Evolutionary conservation across 257 asterid species (phyloP).

Genomic region (Dorcoceras hygrometricum): DNA sequence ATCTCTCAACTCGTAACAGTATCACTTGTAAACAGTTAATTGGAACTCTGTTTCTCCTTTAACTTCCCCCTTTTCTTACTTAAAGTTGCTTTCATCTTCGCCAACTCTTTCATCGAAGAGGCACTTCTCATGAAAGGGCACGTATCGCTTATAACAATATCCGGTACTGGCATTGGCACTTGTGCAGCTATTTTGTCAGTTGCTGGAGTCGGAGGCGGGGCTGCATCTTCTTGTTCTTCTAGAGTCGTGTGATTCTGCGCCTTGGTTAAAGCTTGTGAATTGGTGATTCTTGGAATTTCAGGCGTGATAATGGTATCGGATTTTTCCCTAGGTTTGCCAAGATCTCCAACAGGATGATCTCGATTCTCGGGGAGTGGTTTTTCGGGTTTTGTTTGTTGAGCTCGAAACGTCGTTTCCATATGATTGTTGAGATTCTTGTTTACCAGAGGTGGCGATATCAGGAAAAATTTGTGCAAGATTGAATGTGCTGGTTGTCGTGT

Average conservation of each 20-base stretch:
- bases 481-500: constrained; percentile 48
- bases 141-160: constrained; percentile 37
- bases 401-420: constrained; percentile 21
- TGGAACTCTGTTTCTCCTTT: constrained; percentile 2
- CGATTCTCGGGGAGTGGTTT: neutral
- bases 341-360: constrained; percentile 20
- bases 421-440: constrained; percentile 33
- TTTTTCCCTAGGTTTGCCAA: constrained; percentile 22
- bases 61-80: constrained; percentile 43
- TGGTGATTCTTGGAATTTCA: constrained; percentile 9
- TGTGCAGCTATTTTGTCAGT: neutral
- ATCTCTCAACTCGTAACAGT: too few species aligned
- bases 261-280: constrained; percentile 21
- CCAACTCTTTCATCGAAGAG: constrained; percentile 78
- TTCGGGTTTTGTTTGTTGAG: constrained; percentile 13
- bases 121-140: constrained; percentile 71
- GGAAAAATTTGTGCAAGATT: constrained; percentile 66
- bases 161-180: constrained; percentile 26
- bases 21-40: too few species aligned
- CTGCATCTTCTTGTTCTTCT: constrained; percentile 22
- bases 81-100: constrained; percentile 54
- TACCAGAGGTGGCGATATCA: constrained; percentile 24
- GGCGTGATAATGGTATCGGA: neutral
- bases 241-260: constrained; percentile 21
- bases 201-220: constrained; percentile 21